These are phyloP conservation scores for Knufia petricola DNA, from an alignment of 2,329 filamentous ascomycete genomes.

Conservation along the genomic window DNA sequence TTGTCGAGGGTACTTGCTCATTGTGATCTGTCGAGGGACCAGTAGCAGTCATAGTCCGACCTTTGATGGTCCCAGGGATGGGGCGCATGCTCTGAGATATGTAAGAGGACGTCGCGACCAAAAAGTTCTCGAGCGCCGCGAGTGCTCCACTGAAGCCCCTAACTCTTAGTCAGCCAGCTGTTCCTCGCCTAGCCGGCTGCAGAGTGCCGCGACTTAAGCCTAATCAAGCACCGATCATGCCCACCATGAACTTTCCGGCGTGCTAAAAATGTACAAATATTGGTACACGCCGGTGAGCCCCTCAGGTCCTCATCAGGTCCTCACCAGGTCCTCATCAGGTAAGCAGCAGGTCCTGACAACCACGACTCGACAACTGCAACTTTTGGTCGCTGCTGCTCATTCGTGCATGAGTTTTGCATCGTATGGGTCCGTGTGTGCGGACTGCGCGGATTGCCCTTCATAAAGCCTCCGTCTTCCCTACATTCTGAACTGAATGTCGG, in stretches of 20 bases:
- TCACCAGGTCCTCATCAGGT: neutral
- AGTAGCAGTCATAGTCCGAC: slow-evolving; percentile 9
- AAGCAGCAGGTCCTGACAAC: neutral
- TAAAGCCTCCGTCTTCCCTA: too few species aligned
- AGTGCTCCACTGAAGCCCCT: neutral
- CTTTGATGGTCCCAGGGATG: slow-evolving; percentile 1
- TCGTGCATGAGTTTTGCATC: neutral
- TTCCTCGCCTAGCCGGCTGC: slow-evolving; percentile 1
- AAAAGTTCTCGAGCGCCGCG: neutral
- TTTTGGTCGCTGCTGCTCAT: neutral
- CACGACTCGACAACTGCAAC: neutral
- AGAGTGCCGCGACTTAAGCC: neutral
- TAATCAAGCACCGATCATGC: neutral
- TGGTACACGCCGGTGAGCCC: neutral
- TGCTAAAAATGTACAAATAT: neutral
- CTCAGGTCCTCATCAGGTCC: neutral
- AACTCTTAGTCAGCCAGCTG: too few species aligned
- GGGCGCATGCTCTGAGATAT: neutral
- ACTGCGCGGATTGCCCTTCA: too few species aligned
- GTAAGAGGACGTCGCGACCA: neutral
- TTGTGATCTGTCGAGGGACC: neutral
- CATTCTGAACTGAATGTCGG: too few species aligned
- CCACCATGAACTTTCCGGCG: neutral
- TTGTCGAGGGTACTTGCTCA: neutral
- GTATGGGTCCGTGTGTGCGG: too few species aligned